Conservation (phyloP, 352 stramenopile species). For the Globisporangium echinulatum region DNA sequence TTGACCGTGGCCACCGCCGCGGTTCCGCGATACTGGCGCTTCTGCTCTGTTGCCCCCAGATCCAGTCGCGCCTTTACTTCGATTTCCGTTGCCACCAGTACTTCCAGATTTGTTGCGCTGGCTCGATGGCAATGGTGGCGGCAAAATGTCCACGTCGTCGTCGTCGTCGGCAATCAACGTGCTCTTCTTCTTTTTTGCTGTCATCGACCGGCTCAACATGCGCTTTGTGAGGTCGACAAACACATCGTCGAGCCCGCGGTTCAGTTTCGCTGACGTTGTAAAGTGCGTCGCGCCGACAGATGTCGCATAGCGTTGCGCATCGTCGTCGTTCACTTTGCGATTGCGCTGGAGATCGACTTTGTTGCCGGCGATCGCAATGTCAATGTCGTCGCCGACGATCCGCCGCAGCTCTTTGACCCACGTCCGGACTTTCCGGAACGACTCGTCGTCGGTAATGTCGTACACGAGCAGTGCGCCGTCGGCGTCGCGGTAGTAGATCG, state of each 20-base stretch:
- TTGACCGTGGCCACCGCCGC: conserved; percentile 41
- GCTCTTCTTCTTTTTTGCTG: conserved; percentile 70
- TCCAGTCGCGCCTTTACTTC: too few species aligned
- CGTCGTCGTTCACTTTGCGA: conserved; percentile 82
- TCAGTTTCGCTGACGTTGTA: conserved; percentile 90
- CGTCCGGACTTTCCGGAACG: conserved; percentile 89
- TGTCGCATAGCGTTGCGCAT: conserved; percentile 79
- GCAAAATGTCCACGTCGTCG: conserved; percentile 7
- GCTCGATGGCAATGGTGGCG: conserved; percentile 10
- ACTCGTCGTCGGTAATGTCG: conserved; percentile 90
- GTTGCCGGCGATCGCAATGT: conserved; percentile 90
- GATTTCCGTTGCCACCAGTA: too few species aligned
- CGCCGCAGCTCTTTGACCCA: conserved; percentile 91
- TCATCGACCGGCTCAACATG: conserved; percentile 57
- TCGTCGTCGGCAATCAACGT: conserved; percentile 78
- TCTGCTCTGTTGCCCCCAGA: not conserved
- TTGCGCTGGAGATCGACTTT: conserved; percentile 89
- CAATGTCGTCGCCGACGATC: conserved; percentile 89
- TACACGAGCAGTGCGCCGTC: conserved; percentile 88
- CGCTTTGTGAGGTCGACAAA: conserved; percentile 87
- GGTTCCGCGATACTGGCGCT: conserved; percentile 22
- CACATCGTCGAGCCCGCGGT: conserved; percentile 86
- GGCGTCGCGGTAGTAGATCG: conserved; percentile 90
- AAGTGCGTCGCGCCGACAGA: conserved; percentile 87
- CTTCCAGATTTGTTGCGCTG: conserved; percentile 3